These are phyloP conservation scores for Gyrodon lividus DNA, from an alignment of 768 basidiomycete species.

Conservation along the genomic window DNA sequence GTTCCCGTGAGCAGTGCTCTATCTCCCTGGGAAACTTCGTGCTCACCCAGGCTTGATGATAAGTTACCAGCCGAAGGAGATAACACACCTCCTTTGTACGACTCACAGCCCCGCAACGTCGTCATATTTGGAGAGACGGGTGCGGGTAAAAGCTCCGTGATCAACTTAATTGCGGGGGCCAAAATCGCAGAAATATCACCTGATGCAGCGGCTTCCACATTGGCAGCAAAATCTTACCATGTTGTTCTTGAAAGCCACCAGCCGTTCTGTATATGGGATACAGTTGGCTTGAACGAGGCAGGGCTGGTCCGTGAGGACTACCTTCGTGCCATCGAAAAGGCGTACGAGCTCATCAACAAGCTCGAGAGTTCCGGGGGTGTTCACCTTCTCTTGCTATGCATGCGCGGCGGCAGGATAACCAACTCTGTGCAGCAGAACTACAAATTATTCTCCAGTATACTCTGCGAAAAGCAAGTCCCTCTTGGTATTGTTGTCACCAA, in stretches of 20 bases:
- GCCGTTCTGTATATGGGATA: slow-evolving; percentile 31
- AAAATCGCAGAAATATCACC: slow-evolving; percentile 31
- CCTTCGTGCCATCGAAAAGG: slow-evolving; percentile 27
- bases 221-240: slow-evolving; percentile 25
- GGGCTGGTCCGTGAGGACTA: slow-evolving; percentile 16
- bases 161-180: slow-evolving; percentile 38
- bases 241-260: slow-evolving; percentile 13
- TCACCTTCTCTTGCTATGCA: slow-evolving; percentile 39
- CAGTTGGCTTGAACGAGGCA: slow-evolving; percentile 32
- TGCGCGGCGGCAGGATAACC: slow-evolving; percentile 39
- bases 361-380: slow-evolving; percentile 35
- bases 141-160: slow-evolving; percentile 39
- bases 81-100: slow-evolving; percentile 15
- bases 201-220: slow-evolving; percentile 36
- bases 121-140: slow-evolving; percentile 30
- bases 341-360: slow-evolving; percentile 32
- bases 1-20: slow-evolving; percentile 10
- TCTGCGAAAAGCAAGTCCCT: slow-evolving; percentile 39
- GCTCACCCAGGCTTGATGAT: slow-evolving; percentile 1
- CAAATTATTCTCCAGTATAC: slow-evolving; percentile 36
- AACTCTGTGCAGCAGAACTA: slow-evolving; percentile 38
- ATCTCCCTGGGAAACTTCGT: too few species aligned
- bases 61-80: slow-evolving; percentile 6
- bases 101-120: slow-evolving; percentile 20
- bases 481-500: slow-evolving; percentile 39